Evolutionary conservation across 2,329 filamentous ascomycete genomes (phyloP).

Genomic region (Talaromyces sp.): DNA sequence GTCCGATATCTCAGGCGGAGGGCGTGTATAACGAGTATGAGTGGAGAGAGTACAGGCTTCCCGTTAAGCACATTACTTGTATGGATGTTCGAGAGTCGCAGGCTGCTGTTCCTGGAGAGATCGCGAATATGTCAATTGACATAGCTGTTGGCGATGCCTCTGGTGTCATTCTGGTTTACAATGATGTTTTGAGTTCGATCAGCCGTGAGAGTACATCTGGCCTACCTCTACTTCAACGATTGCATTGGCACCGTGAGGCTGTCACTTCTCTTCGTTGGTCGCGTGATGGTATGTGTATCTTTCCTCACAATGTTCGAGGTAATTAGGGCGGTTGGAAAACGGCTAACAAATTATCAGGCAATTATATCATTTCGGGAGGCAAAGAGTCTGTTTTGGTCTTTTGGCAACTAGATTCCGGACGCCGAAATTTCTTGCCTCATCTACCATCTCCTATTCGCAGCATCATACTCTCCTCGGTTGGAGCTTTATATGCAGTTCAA

Average conservation of each 20-base stretch:
- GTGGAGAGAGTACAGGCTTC: slow-evolving; percentile 54
- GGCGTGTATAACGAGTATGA: slow-evolving; percentile 44
- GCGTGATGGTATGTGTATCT: slow-evolving; percentile 63
- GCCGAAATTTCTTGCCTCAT: slow-evolving; percentile 83
- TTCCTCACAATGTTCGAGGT: slow-evolving; percentile 15
- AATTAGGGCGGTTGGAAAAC: not conserved
- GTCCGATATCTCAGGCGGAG: slow-evolving; percentile 31
- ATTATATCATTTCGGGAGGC: slow-evolving; percentile 92
- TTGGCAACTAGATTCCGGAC: slow-evolving; percentile 88
- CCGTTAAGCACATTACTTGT: slow-evolving; percentile 61
- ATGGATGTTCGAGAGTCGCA: slow-evolving; percentile 58
- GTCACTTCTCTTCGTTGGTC: slow-evolving; percentile 90
- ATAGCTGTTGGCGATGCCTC: slow-evolving; percentile 72
- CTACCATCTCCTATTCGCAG: slow-evolving; percentile 80
- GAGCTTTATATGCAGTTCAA: slow-evolving; percentile 77
- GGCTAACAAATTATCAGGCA: slow-evolving; percentile 54
- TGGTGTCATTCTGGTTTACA: slow-evolving; percentile 78
- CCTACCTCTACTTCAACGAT: slow-evolving; percentile 56
- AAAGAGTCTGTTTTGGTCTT: slow-evolving; percentile 83
- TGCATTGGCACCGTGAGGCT: slow-evolving; percentile 87
- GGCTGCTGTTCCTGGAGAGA: slow-evolving; percentile 18
- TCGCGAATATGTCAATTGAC: slow-evolving; percentile 54
- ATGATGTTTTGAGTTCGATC: slow-evolving; percentile 64
- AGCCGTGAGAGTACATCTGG: slow-evolving; percentile 41
- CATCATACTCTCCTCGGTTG: slow-evolving; percentile 73